A percentile compares a stretch with the other conserved stretches of the same genome.
Evolutionary conservation across 225 moss, liverwort and hornwort species (phyloP).

Genomic region (Polytrichum commune): DNA sequence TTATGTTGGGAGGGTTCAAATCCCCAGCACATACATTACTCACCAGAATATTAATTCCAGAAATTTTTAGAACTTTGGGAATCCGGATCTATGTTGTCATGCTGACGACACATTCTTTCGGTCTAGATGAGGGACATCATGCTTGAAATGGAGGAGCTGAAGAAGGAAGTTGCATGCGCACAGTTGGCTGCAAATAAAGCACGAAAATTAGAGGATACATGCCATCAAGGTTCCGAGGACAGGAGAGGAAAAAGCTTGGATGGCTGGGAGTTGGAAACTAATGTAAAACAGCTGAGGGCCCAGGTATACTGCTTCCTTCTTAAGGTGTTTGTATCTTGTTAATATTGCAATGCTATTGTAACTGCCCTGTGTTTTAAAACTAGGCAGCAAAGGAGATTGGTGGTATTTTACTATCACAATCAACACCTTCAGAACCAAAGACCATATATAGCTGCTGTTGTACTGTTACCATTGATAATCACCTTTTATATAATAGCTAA

Average conservation of each 20-base stretch:
- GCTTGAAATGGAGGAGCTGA: slow-evolving; percentile 62
- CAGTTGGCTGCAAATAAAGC: slow-evolving; percentile 39
- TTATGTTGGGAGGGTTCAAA: too few relatives aligned
- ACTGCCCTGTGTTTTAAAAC: too few relatives aligned
- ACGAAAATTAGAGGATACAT: slow-evolving; percentile 37
- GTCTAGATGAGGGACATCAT: slow-evolving; percentile 67
- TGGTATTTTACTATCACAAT: too few relatives aligned
- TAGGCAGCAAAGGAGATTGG: too few relatives aligned
- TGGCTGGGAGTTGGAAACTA: slow-evolving; percentile 48
- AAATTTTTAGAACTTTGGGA: too few relatives aligned
- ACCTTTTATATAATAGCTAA: slow-evolving; percentile 4
- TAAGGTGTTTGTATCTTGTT: background rate
- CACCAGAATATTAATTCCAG: too few relatives aligned
- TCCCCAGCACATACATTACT: too few relatives aligned
- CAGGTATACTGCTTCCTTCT: slow-evolving; percentile 42
- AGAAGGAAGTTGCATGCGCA: slow-evolving; percentile 47
- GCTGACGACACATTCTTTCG: background rate
- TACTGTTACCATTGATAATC: too few relatives aligned
- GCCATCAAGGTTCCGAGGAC: slow-evolving; percentile 36
- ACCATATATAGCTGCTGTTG: too few relatives aligned
- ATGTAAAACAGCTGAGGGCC: slow-evolving; percentile 46
- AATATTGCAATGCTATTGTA: background rate
- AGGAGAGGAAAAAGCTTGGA: slow-evolving; percentile 68
- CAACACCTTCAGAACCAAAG: too few relatives aligned
- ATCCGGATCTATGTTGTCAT: background rate